These are phyloP conservation scores for Sugiyamaella castrensis DNA, from an alignment of 1,139 yeast genomes.

Conservation along the genomic window DNA sequence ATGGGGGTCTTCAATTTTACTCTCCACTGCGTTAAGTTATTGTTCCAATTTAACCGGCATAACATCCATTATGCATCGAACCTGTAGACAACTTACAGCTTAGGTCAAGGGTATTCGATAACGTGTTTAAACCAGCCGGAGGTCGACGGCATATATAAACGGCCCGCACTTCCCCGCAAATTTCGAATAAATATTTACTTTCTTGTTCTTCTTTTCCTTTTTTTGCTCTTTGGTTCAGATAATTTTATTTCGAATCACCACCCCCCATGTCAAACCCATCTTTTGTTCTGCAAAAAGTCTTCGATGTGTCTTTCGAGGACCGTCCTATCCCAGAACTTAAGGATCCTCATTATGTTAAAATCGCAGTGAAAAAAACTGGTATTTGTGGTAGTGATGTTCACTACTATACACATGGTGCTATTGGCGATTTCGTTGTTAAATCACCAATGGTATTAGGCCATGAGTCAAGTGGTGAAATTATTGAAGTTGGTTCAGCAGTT, in stretches of 20 bases:
- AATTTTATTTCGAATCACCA: neutral
- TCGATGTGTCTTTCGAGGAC: constrained; percentile 62
- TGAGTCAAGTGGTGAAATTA: constrained; percentile 68
- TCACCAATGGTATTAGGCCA: constrained; percentile 53
- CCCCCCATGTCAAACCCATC: constrained; percentile 50
- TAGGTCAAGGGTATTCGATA: too few species aligned
- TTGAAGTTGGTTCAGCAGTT: constrained; percentile 62
- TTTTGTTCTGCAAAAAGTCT: constrained; percentile 62
- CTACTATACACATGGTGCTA: constrained; percentile 73
- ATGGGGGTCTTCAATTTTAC: too few species aligned
- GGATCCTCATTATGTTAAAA: constrained; percentile 67
- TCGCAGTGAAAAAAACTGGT: constrained; percentile 75
- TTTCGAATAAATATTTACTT: too few species aligned
- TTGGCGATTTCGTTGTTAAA: constrained; percentile 50
- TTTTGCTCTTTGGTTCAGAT: too few species aligned
- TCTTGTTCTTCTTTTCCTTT: too few species aligned
- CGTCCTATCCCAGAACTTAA: constrained; percentile 60
- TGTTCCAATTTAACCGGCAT: too few species aligned
- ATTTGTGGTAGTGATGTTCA: constrained; percentile 89
- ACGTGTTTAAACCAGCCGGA: too few species aligned
- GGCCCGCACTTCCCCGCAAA: too few species aligned
- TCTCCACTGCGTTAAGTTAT: too few species aligned
- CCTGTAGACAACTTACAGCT: too few species aligned
- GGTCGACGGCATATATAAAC: too few species aligned
- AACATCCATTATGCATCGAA: too few species aligned